Evolutionary conservation across 2,329 filamentous ascomycete species (phyloP).

Genomic region (Chaetomiaceae sp.): DNA sequence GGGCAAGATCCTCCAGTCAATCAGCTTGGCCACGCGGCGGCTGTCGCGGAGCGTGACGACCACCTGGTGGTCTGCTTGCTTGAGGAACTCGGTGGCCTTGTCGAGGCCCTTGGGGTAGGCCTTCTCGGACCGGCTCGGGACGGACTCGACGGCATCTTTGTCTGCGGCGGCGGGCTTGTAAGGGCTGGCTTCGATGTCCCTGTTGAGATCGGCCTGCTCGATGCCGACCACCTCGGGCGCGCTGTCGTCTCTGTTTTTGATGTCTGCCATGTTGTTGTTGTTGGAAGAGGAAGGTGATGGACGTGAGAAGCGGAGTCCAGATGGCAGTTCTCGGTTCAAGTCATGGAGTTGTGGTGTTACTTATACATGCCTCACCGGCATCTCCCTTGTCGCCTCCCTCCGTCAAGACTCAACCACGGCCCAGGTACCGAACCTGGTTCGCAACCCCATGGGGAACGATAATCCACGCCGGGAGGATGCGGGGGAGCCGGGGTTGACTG

Average conservation of each 20-base stretch:
- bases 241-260: neutral
- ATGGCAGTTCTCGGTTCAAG: no score
- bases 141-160: neutral
- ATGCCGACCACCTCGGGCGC: neutral
- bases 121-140: no score
- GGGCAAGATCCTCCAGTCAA: conserved; percentile 3
- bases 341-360: no score
- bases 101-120: neutral
- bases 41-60: neutral
- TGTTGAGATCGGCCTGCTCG: neutral
- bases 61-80: conserved; percentile 3
- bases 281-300: neutral
- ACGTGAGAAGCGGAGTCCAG: no score
- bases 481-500: no score
- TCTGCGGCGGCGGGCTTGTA: neutral
- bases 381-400: no score
- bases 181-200: neutral
- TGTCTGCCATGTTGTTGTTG: conserved; percentile 1
- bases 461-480: no score
- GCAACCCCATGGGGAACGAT: no score
- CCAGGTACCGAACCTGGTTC: no score
- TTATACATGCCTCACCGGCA: no score
- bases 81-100: conserved; percentile 1
- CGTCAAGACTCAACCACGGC: no score
- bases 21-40: neutral